phyloP scores from a whole-genome alignment of 2,329 filamentous ascomycete species.

The Cercospora canescens region DNA sequence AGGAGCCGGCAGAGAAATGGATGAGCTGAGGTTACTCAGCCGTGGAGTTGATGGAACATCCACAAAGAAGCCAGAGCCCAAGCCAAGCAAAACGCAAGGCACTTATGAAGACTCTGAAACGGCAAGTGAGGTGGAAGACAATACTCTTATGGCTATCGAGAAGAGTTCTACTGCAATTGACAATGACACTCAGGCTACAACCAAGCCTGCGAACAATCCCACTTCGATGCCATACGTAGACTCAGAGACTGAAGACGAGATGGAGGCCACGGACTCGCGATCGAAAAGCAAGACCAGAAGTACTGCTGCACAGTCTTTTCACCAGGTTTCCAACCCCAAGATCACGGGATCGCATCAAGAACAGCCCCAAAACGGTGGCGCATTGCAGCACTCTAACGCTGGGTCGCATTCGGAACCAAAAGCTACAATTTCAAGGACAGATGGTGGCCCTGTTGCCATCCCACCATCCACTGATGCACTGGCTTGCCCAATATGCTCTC shows the following conservation, averaged over 20 bases:
- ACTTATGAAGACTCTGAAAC: conserved; percentile 30
- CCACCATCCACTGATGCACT: conserved; percentile 33
- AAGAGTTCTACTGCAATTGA: not conserved
- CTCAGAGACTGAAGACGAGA: conserved; percentile 21
- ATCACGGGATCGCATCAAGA: not conserved
- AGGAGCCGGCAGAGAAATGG: conserved; percentile 60
- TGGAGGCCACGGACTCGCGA: not conserved
- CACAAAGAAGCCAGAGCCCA: not conserved
- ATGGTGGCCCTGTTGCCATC: not conserved
- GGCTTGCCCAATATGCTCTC: conserved; percentile 64
- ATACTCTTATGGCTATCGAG: not conserved
- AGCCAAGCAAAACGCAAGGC: not conserved
- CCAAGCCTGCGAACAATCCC: not conserved
- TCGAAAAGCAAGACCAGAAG: not conserved
- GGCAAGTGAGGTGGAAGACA: conserved; percentile 28
- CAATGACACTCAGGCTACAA: not conserved
- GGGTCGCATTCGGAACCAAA: not conserved
- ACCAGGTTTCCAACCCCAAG: not conserved
- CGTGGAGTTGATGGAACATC: conserved; percentile 1
- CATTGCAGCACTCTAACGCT: not conserved
- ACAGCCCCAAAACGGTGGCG: not conserved
- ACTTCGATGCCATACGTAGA: conserved; percentile 7
- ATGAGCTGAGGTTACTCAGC: conserved; percentile 61
- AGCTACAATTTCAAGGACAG: not conserved
- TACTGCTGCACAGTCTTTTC: not conserved